Evolutionary conservation across 371 early-diverging fungal species (phyloP).

Genomic region (Lichtheimia hyalospora): DNA sequence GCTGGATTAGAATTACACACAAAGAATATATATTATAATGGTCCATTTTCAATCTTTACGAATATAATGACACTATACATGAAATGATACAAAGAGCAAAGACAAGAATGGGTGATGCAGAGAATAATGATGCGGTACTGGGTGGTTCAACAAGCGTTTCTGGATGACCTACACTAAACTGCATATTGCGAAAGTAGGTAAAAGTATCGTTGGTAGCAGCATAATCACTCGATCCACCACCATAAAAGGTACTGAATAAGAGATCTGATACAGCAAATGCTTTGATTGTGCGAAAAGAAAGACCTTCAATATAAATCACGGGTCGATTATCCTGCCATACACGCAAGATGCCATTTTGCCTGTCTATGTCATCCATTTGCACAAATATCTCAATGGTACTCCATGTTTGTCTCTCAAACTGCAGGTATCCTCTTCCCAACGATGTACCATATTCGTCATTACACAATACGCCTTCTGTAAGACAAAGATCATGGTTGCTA

Average conservation of each 20-base stretch:
- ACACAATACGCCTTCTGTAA: neutral
- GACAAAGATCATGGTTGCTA: neutral
- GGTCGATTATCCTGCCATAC: slow-evolving; percentile 3
- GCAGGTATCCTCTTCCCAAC: neutral
- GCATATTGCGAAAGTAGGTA: neutral
- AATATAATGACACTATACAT: no score
- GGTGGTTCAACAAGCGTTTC: neutral
- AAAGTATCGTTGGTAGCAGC: neutral
- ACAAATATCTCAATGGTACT: slow-evolving; percentile 2
- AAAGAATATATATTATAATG: no score
- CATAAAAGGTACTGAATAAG: slow-evolving; percentile 3
- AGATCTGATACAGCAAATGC: neutral
- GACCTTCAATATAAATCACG: neutral
- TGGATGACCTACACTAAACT: slow-evolving; percentile 1
- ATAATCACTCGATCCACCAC: slow-evolving; percentile 1
- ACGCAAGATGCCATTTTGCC: neutral
- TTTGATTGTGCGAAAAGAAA: neutral
- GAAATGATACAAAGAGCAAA: neutral
- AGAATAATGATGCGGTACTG: neutral
- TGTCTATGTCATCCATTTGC: neutral
- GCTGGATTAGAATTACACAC: no score
- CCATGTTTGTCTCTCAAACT: neutral
- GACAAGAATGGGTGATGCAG: neutral
- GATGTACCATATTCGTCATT: slow-evolving; percentile 5
- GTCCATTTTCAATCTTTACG: no score